A percentile compares a stretch with the other conserved stretches of the same genome.
Conservation (phyloP, 1,139 yeast genomes). For the Protomyces lactucae-debilis region DNA sequence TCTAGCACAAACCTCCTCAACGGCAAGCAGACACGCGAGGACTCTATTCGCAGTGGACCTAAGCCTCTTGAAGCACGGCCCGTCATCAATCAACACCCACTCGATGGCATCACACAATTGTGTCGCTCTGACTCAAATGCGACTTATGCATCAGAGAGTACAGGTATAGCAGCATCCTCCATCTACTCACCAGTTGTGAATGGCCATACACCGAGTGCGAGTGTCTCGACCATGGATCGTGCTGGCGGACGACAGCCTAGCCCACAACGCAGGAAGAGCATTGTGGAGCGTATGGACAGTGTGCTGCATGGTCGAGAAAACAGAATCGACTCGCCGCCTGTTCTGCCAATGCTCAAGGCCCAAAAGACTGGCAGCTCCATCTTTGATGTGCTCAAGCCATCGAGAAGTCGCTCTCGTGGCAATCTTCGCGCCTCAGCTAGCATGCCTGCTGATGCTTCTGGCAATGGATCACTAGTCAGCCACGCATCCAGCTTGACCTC, state of each 20-base stretch:
- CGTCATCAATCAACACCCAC: constrained; percentile 19
- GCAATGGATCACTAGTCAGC: constrained; percentile 33
- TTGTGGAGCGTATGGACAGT: constrained; percentile 8
- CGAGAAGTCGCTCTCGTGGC: constrained; percentile 36
- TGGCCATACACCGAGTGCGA: background rate
- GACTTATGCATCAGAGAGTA: constrained; percentile 4
- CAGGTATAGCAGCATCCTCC: constrained; percentile 13
- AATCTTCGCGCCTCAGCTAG: background rate
- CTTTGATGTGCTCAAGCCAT: constrained; percentile 36
- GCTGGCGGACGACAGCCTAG: background rate
- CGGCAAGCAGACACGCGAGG: background rate
- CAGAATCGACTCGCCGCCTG: background rate
- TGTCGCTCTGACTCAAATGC: constrained; percentile 24
- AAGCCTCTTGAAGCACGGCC: background rate
- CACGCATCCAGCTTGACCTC: constrained; percentile 39
- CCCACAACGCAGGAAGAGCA: background rate
- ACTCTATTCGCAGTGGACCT: background rate
- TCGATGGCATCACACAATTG: constrained; percentile 29
- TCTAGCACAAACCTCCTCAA: background rate
- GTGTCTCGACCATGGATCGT: background rate
- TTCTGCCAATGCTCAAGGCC: constrained; percentile 6
- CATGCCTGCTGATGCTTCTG: constrained; percentile 10
- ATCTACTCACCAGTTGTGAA: constrained; percentile 6
- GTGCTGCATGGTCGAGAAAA: constrained; percentile 1
- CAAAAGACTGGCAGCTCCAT: constrained; percentile 19